Base-by-base conservation (phyloP, 768 basidiomycete genomes). In the Tulasnella sp. region DNA sequence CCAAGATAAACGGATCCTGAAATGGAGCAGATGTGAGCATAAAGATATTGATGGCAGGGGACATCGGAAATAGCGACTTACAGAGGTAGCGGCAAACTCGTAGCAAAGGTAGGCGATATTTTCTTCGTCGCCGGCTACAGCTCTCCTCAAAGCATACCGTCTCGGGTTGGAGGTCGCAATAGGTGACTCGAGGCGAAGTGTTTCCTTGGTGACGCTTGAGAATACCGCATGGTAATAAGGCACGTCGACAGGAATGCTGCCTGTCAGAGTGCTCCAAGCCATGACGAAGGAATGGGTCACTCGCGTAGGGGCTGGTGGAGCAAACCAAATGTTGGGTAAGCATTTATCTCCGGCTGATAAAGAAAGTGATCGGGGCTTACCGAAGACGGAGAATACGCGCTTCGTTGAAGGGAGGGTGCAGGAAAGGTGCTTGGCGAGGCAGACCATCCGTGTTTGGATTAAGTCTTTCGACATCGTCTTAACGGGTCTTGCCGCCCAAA, bases 171-270 rank as follows among this genome's bases (percentile, higher is more conserved):
- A 26, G 34, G 21, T 30, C 29, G 26, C n/a, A 44, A 7, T 2
- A 15, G 56, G 56, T 8, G 45, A 23, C 3, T 24, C 26, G 9
- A 49, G 50, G 34, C 26, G 50, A 24, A 60, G 58, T 9, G 58
- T 51, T 3, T 55, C 3, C n/a, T 21, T 24, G 23, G 58, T 60
- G 41, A 51, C 48, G 15, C 30, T 32, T 17, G 51, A 56, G 48
- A 60, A 52, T 17, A 21, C 32, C 21, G 58, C 58, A 24, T 51
- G 50, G 51, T 60, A 60, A 29, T 60, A 60, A 17, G 58, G 58
- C 7, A 15, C 29, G 4, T 51, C 15, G 4, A 56, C 32, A 29
- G 29, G 30, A 32, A 38, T 38, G 11, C 23, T 24, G 10, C 48
- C n/a, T 7, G 58, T 60, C 38, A 52, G 23, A 24, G 27, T 15